A percentile compares a stretch with the other conserved stretches of the same genome.
These are phyloP conservation scores for Ensete glaucum DNA, from an alignment of 176 grass and related monocot species.

Conservation along the genomic window DNA sequence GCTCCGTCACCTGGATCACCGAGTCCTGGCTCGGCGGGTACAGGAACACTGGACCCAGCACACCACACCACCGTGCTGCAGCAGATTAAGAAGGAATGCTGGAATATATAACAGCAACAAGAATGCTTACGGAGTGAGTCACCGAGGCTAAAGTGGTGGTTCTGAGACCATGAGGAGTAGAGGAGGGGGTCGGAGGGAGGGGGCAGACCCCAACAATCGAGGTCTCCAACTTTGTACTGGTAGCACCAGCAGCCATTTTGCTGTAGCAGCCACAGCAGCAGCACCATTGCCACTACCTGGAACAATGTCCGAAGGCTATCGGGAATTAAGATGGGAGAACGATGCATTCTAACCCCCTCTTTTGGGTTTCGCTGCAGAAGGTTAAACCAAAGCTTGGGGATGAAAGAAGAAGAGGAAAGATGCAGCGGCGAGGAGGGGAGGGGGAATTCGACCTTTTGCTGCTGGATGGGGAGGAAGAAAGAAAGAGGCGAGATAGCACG, in stretches of 20 bases:
- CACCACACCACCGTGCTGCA: neutral
- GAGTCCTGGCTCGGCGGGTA: slow-evolving; percentile 60
- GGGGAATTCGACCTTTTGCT: too few relatives aligned
- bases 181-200: slow-evolving; percentile 43
- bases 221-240: slow-evolving; percentile 76
- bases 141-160: slow-evolving; percentile 45
- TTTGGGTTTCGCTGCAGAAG: too few relatives aligned
- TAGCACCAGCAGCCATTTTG: slow-evolving; percentile 15
- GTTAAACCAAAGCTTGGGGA: too few relatives aligned
- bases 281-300: neutral
- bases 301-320: too few relatives aligned
- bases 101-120: neutral
- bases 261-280: neutral
- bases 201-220: slow-evolving; percentile 62
- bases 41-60: slow-evolving; percentile 44
- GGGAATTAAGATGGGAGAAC: too few relatives aligned
- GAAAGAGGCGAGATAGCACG: too few relatives aligned
- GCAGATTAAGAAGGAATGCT: neutral
- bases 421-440: too few relatives aligned
- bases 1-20: slow-evolving; percentile 46
- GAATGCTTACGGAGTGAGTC: slow-evolving; percentile 50
- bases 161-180: slow-evolving; percentile 43
- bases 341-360: too few relatives aligned
- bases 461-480: too few relatives aligned
- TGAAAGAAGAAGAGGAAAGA: too few relatives aligned